Evolutionary conservation across 176 grass and related monocot genomes (phyloP).

Genomic region (Panicum miliaceum): DNA sequence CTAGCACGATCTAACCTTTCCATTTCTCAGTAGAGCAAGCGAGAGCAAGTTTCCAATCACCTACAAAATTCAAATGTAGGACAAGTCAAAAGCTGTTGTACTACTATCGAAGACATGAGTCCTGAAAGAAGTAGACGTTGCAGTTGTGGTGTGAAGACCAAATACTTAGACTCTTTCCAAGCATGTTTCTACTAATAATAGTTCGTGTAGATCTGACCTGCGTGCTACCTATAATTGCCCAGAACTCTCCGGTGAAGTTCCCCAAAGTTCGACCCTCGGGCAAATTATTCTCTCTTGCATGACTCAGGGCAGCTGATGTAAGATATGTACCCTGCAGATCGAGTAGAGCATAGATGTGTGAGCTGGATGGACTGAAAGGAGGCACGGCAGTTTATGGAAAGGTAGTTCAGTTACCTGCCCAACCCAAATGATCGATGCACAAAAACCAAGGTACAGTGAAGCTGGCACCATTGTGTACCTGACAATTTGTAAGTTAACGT

Average conservation of each 20-base stretch:
- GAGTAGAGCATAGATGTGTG: background rate
- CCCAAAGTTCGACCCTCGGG: constrained; percentile 74
- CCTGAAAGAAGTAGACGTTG: constrained; percentile 28
- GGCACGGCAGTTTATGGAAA: constrained; percentile 4
- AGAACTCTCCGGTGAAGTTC: constrained; percentile 91
- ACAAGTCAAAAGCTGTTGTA: constrained; percentile 16
- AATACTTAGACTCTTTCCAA: background rate
- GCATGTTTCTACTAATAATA: background rate
- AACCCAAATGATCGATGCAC: constrained; percentile 90
- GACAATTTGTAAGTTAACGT: constrained; percentile 26
- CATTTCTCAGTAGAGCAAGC: constrained; percentile 76
- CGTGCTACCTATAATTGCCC: constrained; percentile 80
- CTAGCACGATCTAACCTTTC: constrained; percentile 60
- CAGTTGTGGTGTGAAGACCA: constrained; percentile 28
- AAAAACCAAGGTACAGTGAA: constrained; percentile 86
- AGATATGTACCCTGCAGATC: constrained; percentile 79
- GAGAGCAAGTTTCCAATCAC: constrained; percentile 94
- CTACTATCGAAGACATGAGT: background rate
- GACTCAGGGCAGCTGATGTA: constrained; percentile 75
- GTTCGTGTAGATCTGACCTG: constrained; percentile 49
- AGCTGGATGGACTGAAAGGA: background rate
- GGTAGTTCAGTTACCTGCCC: constrained; percentile 54
- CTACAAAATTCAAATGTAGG: constrained; percentile 50
- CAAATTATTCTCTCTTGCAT: constrained; percentile 81
- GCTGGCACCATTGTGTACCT: constrained; percentile 94